Conservation (phyloP, 2,329 filamentous ascomycete genomes). For the Aspergillus japonicus region DNA sequence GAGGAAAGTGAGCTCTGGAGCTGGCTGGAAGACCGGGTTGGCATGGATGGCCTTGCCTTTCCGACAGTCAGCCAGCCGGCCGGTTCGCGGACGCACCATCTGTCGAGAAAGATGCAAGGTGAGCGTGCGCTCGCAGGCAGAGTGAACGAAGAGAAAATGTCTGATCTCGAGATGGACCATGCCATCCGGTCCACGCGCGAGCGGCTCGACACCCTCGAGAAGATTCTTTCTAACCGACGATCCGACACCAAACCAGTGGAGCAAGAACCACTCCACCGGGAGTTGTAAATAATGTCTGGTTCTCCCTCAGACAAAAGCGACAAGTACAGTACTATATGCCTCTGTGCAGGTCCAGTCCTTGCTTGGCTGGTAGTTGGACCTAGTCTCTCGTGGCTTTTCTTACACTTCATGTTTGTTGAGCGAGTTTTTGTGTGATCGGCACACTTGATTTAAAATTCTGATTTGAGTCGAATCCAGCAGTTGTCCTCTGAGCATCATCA, state of each 20-base stretch:
- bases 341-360: neutral
- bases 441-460: neutral
- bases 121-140: conserved; percentile 54
- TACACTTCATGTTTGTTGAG: conserved; percentile 1
- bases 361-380: neutral
- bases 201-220: conserved; percentile 73
- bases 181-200: conserved; percentile 85
- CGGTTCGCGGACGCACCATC: conserved; percentile 45
- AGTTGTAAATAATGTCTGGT: conserved; percentile 21
- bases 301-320: neutral
- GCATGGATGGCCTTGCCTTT: conserved; percentile 59
- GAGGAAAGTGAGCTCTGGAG: conserved; percentile 91
- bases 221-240: conserved; percentile 64
- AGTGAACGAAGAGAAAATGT: conserved; percentile 66
- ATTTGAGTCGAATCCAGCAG: neutral
- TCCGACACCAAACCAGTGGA: conserved; percentile 17
- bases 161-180: conserved; percentile 71
- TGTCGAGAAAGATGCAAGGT: conserved; percentile 33
- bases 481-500: neutral
- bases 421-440: neutral
- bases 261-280: conserved; percentile 21
- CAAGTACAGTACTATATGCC: no score
- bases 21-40: conserved; percentile 85
- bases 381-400: conserved; percentile 1
- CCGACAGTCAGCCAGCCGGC: conserved; percentile 30